Base-by-base conservation (phyloP, 106 monocot species). In the Allium cepa region DNA sequence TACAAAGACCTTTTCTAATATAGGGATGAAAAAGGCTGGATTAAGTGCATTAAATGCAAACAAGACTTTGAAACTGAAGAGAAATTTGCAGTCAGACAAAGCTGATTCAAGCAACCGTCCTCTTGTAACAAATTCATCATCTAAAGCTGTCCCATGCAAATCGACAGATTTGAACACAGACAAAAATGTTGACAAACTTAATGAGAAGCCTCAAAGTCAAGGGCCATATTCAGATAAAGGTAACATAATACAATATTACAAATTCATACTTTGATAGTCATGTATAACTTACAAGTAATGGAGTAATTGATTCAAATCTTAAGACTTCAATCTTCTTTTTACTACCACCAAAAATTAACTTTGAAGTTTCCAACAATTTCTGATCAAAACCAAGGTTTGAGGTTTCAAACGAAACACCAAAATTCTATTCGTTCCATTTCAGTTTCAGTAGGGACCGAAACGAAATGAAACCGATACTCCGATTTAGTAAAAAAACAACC, bases 211-310 rank as follows among this genome's bases (percentile, higher is more conserved):
- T 62, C 74, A 77, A 82, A 68, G 46, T 48, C 26, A 49, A 57
- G 71, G 68, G 22, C 66, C 60, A 14, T 75, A 61, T 64, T 82
- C 78, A 48, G 76, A 84, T 73, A 82, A 72, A 92, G 96, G 92
- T 97, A 17, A n/a, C 56, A 15, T 72, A 11, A 26, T 49, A 17
- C 49, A n/a, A 7, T 64, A 49, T 64, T 64, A 49, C 18, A 28
- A 4, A 10, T 48, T 49, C 36, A 36, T 64, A 64, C 17, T 17
- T 64, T 17, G 18, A 26, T 64, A 18, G 10, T 64, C 53, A 17
- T 17, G 16, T 63, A 15, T 47, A 14, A 46, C 15, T 63, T 8
- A 63, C n/a, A 15, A 11, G 16, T 27, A 46, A 15, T 15, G 12
- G n/a, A 46, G 13, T 45, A 15, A 63, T 46, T 27, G 1, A 26